Evolutionary conservation across 2,329 filamentous ascomycete species (phyloP), one percentile per base, ranked within the genome.

Genomic region (Hortaea sp.): DNA sequence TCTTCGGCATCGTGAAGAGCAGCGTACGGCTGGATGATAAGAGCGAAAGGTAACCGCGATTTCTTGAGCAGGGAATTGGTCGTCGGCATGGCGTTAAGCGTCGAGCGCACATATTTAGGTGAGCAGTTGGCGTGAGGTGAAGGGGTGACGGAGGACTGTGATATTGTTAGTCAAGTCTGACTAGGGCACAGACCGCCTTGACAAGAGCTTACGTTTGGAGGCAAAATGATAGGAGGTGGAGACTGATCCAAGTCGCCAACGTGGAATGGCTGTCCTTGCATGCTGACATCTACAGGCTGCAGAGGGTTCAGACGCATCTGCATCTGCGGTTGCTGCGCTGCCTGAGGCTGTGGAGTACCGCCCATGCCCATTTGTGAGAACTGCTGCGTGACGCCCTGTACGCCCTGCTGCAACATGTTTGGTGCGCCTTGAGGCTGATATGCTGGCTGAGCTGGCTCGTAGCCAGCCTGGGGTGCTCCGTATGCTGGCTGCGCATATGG

Each of bases 1-100:
- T 97, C 92, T 66, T 97, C 90, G 13, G 85, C 78, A 65, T 98
- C 92, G 64, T 95, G 90, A 29, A 98, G 80, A 28, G 89, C 81
- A 35, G 83, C 88, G 62, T 97, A 98, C 10, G 92, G 92, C 68
- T 97, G 90, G 55, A 98, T 95, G 52, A 97, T 82, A 34, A 98
- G 81, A 37, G 90, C 89, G 63, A 97, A 94, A 0, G 92, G 92
- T 48, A 98, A 76, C 67, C 89, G 92, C 46, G 89, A 95, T 72
- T 97, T 97, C 72, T 97, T 98, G 49, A 98, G 77, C 28, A 97
- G 76, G 13, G 86, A 92, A 66, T 94, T 81, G 48, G 87, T 95
- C 20, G 88, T 94, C 2, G 92, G 92, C 39, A 95, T 83, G 28
- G 88, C 88, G 66, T 97, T 97, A 53, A 98, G 71, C 5, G 92